Evolutionary conservation across 2,329 filamentous ascomycete genomes (phyloP).

Genomic region (Onygenales sp.): DNA sequence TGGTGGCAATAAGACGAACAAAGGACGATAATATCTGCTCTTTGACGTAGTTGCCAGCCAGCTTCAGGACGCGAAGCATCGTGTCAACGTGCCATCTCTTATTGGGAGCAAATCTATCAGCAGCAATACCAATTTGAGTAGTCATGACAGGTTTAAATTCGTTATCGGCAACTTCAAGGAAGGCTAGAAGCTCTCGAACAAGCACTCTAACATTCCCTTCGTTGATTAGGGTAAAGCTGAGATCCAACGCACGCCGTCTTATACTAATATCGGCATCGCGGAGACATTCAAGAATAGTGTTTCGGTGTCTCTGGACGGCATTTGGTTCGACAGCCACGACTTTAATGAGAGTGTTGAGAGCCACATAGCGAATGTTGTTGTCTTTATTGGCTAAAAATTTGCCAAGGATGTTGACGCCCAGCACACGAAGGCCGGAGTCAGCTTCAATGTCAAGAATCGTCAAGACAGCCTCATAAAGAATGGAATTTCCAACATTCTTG

Average conservation of each 20-base stretch:
- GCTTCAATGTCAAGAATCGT: slow-evolving; percentile 98
- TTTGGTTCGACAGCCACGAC: slow-evolving; percentile 97
- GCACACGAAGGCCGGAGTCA: slow-evolving; percentile 83
- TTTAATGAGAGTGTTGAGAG: slow-evolving; percentile 93
- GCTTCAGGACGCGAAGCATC: slow-evolving; percentile 83
- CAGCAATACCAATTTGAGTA: slow-evolving; percentile 92
- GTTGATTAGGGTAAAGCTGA: slow-evolving; percentile 97
- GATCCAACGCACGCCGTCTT: slow-evolving; percentile 82
- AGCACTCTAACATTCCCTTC: slow-evolving; percentile 90
- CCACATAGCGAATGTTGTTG: slow-evolving; percentile 98
- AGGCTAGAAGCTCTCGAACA: slow-evolving; percentile 85
- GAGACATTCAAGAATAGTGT: slow-evolving; percentile 93
- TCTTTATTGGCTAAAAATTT: slow-evolving; percentile 98
- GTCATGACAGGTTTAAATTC: slow-evolving; percentile 99
- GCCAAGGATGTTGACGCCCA: slow-evolving; percentile 95
- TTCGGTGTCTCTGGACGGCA: slow-evolving; percentile 90
- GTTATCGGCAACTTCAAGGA: slow-evolving; percentile 92
- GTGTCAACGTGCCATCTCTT: slow-evolving; percentile 99
- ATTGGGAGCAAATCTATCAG: slow-evolving; percentile 90
- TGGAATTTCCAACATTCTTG: slow-evolving; percentile 97
- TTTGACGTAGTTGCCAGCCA: slow-evolving; percentile 95
- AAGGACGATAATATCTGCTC: slow-evolving; percentile 97
- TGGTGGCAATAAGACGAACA: slow-evolving; percentile 88
- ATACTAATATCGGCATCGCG: slow-evolving; percentile 98
- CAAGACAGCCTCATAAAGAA: slow-evolving; percentile 91